Evolutionary conservation across 1,139 yeast genomes (phyloP).

Genomic region (Barnettozyma hawaiiensis): DNA sequence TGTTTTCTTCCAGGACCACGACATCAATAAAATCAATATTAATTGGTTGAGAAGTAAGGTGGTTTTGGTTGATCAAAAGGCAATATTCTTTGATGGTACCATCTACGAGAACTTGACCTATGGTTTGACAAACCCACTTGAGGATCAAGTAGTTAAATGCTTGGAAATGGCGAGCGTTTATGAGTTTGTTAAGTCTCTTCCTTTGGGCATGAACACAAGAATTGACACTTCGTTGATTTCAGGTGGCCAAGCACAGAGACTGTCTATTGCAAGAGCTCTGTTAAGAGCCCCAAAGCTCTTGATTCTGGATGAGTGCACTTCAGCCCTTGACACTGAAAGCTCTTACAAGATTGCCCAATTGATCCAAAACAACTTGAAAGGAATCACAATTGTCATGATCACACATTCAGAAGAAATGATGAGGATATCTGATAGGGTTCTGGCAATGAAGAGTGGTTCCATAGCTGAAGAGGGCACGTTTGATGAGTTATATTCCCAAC

Average conservation of each 20-base stretch:
- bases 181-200: conserved; percentile 46
- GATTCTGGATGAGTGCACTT: conserved; percentile 75
- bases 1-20: conserved; percentile 36
- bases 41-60: conserved; percentile 47
- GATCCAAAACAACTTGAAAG: conserved; percentile 34
- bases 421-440: conserved; percentile 39
- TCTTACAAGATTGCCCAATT: conserved; percentile 37
- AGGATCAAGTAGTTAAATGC: conserved; percentile 36
- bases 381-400: conserved; percentile 42
- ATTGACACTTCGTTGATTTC: conserved; percentile 59
- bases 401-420: conserved; percentile 60
- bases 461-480: conserved; percentile 37
- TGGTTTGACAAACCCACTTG: conserved; percentile 39
- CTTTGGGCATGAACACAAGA: conserved; percentile 51
- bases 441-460: conserved; percentile 41
- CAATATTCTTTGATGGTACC: conserved; percentile 61
- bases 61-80: conserved; percentile 63
- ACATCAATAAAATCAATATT: conserved; percentile 42
- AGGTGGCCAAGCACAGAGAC: conserved; percentile 77
- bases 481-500: conserved; percentile 21
- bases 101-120: conserved; percentile 61
- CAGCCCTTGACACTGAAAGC: conserved; percentile 64
- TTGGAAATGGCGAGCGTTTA: conserved; percentile 45
- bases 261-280: conserved; percentile 71
- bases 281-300: conserved; percentile 56